Evolutionary conservation across 768 basidiomycete species (phyloP).

Genomic region (Boletus pseudo-olivaceus): DNA sequence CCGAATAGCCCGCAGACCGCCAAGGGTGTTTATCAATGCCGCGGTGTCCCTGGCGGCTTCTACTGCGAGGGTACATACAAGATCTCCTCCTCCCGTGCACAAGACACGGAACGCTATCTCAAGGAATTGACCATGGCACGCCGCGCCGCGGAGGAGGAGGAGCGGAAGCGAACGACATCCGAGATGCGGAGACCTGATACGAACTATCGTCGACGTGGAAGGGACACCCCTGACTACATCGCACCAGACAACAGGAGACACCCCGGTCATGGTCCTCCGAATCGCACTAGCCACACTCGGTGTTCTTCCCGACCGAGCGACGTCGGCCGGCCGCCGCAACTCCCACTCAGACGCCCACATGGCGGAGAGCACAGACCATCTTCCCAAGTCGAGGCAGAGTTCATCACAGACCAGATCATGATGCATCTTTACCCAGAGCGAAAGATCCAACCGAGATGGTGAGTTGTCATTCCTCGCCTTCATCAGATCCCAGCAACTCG

Average conservation of each 20-base stretch:
- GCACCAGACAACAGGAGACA: conserved; percentile 4
- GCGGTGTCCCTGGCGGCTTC: conserved; percentile 33
- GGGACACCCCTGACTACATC: conserved; percentile 8
- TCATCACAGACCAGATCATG: conserved; percentile 33
- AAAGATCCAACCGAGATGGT: conserved; percentile 33
- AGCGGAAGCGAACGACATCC: conserved; percentile 27
- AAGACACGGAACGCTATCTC: conserved; percentile 32
- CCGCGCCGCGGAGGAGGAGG: conserved; percentile 26
- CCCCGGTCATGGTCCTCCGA: neutral
- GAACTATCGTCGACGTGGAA: conserved; percentile 13
- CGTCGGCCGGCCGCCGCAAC: conserved; percentile 13
- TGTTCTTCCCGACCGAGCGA: conserved; percentile 19
- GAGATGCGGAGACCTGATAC: conserved; percentile 26
- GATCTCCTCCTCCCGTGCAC: conserved; percentile 31
- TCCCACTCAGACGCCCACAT: conserved; percentile 12
- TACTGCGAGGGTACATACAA: conserved; percentile 35
- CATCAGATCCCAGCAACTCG: neutral
- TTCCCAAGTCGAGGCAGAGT: conserved; percentile 32
- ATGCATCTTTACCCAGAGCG: conserved; percentile 34
- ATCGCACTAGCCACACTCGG: neutral
- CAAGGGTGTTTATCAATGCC: conserved; percentile 33
- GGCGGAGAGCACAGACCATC: conserved; percentile 14
- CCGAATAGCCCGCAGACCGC: conserved; percentile 29
- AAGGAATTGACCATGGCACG: conserved; percentile 24
- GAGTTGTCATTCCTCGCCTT: neutral